Base-by-base conservation (phyloP, 2,329 filamentous ascomycete species). In the Chrysoporthe puriensis region DNA sequence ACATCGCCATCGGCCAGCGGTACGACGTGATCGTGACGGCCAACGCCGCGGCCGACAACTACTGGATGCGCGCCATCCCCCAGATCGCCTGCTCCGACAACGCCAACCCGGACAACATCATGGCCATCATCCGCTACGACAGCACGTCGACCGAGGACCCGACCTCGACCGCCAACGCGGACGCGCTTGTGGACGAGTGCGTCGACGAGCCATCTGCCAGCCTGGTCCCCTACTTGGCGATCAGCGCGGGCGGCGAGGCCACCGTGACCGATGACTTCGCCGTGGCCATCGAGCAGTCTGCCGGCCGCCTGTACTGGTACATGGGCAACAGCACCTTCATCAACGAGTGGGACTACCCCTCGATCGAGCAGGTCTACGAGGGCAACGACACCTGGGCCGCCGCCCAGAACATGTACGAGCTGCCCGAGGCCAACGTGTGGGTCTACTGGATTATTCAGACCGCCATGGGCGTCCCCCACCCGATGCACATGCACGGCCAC, bases 401-500 rank as follows among this genome's bases (percentile, higher is more conserved):
- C 14, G 21, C 14, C 13, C 40, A 46, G 40, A 58, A 66, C 36
- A 4, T 60, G 63, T 36, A 44, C 62, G 26, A 56, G 48, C 54
- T 66, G 48, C 59, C 61, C 8, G 16, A 69, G 21, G 63, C 61
- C n/a, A 67, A 71, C 7, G 34, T 70, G 62, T 76, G 74, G 73
- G 71, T 71, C 42, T 75, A 74, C 59, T 72, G 73, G 66, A 70
- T 75, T 8, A 71, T 76, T 36, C 70, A 73, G 58, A 73, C 68
- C 18, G 71, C 71, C 66, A 48, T 77, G 77, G 36, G 74, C 73
- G 13, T 73, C 76, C 34, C 72, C 77, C 82, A 84, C 71, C 81
- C 82, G 11, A 54, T 21, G 50, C 83, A 85, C 74, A 74, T 85
- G 34, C 83, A 85, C 74, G 83, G 83, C 8, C 83, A 85, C 71